Evolutionary conservation across 345 rosid species (phyloP).

Genomic region (Fremontodendron californicum): DNA sequence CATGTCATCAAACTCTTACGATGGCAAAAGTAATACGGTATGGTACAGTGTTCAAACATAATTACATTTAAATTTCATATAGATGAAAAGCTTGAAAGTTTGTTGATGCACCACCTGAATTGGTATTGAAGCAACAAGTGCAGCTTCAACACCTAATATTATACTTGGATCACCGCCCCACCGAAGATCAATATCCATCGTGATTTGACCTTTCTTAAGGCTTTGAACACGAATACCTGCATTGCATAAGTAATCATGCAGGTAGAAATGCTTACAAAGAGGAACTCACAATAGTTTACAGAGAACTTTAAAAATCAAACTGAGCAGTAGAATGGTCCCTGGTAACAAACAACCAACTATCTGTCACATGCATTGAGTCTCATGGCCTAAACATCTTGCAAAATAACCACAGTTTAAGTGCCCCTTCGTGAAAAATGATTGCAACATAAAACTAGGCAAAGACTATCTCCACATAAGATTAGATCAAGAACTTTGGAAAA

Average conservation of each 20-base stretch:
- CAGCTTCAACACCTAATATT: constrained; percentile 86
- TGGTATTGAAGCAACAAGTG: constrained; percentile 96
- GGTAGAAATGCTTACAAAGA: constrained; percentile 1
- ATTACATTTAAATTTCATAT: background rate
- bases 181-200: constrained; percentile 92
- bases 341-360: background rate
- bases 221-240: constrained; percentile 98
- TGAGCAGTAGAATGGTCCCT: background rate
- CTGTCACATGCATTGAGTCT: background rate
- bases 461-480: background rate
- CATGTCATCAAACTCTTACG: background rate
- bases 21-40: background rate
- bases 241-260: constrained; percentile 12
- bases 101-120: constrained; percentile 57
- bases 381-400: background rate
- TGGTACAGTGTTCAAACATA: background rate
- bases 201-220: constrained; percentile 92
- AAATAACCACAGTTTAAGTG: background rate
- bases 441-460: background rate
- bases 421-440: background rate
- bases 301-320: background rate
- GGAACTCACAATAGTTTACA: constrained; percentile 25
- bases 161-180: constrained; percentile 99
- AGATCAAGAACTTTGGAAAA: background rate
- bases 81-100: background rate